These are phyloP conservation scores for Panicum miliaceum DNA, from an alignment of 176 grass and related monocot genomes.

Conservation along the genomic window DNA sequence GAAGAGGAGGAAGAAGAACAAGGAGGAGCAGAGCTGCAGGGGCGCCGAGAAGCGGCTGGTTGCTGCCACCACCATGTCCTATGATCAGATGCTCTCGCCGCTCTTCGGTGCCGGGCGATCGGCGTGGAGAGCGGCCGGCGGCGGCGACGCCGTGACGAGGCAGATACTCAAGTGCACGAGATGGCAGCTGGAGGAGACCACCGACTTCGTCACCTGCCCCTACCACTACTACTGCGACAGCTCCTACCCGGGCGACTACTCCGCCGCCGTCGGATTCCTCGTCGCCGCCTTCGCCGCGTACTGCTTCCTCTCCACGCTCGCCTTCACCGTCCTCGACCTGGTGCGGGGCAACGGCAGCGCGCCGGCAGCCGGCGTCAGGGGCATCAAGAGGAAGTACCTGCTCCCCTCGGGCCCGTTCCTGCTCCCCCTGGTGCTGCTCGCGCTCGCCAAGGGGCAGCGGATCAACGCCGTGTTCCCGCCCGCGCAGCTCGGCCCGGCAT, in stretches of 20 bases:
- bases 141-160: constrained; percentile 54
- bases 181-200: constrained; percentile 98
- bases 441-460: constrained; percentile 80
- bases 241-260: constrained; percentile 76
- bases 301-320: constrained; percentile 69
- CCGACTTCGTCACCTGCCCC: constrained; percentile 85
- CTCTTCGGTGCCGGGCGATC: constrained; percentile 44
- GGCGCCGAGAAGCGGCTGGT: not conserved
- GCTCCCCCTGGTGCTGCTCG: constrained; percentile 76
- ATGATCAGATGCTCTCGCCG: constrained; percentile 53
- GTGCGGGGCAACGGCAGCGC: not conserved
- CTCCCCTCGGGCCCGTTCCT: constrained; percentile 82
- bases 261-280: constrained; percentile 55
- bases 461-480: constrained; percentile 79
- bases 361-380: not conserved
- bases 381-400: constrained; percentile 78
- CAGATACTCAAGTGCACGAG: constrained; percentile 91
- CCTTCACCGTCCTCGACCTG: constrained; percentile 75
- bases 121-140: constrained; percentile 41
- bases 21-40: constrained; percentile 13
- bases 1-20: constrained; percentile 33
- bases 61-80: constrained; percentile 43
- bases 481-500: constrained; percentile 79
- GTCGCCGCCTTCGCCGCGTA: constrained; percentile 68
- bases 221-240: constrained; percentile 99